Evolutionary conservation across 495 filamentous ascomycete genomes (phyloP).

Genomic region (Neurospora sp.): DNA sequence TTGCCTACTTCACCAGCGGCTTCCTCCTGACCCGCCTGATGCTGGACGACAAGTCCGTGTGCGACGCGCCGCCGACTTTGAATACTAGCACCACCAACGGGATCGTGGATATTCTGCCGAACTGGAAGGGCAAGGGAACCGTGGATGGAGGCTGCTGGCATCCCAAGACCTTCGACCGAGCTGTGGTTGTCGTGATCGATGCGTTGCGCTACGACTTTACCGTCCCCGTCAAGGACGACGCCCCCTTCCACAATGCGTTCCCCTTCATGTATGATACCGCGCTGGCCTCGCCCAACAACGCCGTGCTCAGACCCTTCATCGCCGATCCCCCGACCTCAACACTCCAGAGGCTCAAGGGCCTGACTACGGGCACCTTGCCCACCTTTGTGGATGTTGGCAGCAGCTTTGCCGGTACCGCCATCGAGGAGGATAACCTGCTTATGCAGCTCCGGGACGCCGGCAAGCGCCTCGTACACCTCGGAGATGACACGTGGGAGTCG

Average conservation of each 20-base stretch:
- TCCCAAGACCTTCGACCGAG: slow-evolving; percentile 82
- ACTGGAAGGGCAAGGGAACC: slow-evolving; percentile 36
- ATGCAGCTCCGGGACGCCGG: slow-evolving; percentile 70
- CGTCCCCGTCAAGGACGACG: slow-evolving; percentile 54
- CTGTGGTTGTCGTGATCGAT: slow-evolving; percentile 85
- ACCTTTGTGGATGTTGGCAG: slow-evolving; percentile 91
- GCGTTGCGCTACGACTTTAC: slow-evolving; percentile 96
- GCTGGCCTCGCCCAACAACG: slow-evolving; percentile 59
- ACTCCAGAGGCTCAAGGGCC: slow-evolving; percentile 80
- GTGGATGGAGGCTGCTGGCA: slow-evolving; percentile 81
- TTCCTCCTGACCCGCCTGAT: slow-evolving; percentile 91
- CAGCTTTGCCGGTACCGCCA: slow-evolving; percentile 93
- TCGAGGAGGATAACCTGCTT: slow-evolving; percentile 92
- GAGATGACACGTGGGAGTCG: slow-evolving; percentile 92
- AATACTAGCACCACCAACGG: slow-evolving; percentile 20
- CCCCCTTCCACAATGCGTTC: slow-evolving; percentile 77
- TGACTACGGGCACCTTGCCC: slow-evolving; percentile 91
- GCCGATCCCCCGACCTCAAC: slow-evolving; percentile 94
- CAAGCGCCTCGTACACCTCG: slow-evolving; percentile 82
- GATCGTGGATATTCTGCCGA: slow-evolving; percentile 16
- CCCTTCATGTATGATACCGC: slow-evolving; percentile 78
- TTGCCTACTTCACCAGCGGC: slow-evolving; percentile 91
- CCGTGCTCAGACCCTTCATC: slow-evolving; percentile 89
- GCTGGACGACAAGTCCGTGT: slow-evolving; percentile 78
- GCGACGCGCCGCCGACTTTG: slow-evolving; percentile 55